Evolutionary conservation across 352 stramenopile genomes (phyloP).

Genomic region (Phytophthora agathidicida): DNA sequence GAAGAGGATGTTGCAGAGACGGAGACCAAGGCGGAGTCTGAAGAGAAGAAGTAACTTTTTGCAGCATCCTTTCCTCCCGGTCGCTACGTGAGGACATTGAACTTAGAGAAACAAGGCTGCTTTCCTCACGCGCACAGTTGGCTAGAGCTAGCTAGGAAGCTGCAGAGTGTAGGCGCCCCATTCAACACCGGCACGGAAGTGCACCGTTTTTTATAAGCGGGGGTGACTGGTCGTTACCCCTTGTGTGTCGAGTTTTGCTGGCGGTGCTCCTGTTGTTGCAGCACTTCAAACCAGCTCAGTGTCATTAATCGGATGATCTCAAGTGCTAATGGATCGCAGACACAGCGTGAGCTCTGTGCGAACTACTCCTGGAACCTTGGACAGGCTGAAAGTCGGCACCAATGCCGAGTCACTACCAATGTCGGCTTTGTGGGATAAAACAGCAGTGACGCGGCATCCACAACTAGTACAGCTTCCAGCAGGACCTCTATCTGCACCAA

Average conservation of each 20-base stretch:
- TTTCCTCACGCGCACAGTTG: constrained; percentile 5
- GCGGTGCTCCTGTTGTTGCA: not conserved
- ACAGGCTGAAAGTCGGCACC: constrained; percentile 5
- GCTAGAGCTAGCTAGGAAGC: constrained; percentile 11
- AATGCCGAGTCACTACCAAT: not conserved
- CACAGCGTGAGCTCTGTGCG: constrained; percentile 1
- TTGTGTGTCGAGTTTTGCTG: constrained; percentile 4
- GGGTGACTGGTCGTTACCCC: constrained; percentile 29
- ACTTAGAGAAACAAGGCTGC: constrained; percentile 26
- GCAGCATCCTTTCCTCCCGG: not conserved
- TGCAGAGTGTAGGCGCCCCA: constrained; percentile 12
- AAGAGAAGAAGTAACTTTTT: constrained; percentile 29
- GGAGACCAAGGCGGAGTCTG: constrained; percentile 6
- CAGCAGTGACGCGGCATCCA: constrained; percentile 1
- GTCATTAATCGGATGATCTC: constrained; percentile 6
- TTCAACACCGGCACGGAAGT: constrained; percentile 24
- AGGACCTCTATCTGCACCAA: constrained; percentile 7
- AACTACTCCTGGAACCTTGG: not conserved
- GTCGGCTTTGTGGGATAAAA: constrained; percentile 13
- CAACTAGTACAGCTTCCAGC: constrained; percentile 16
- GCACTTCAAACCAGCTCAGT: not conserved
- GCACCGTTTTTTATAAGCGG: constrained; percentile 21
- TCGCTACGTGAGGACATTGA: constrained; percentile 14
- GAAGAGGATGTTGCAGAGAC: constrained; percentile 2
- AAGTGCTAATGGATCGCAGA: constrained; percentile 20